These are phyloP conservation scores for Phlyctochytrium planicorne DNA, from an alignment of 192 early-diverging fungal genomes.

Conservation along the genomic window DNA sequence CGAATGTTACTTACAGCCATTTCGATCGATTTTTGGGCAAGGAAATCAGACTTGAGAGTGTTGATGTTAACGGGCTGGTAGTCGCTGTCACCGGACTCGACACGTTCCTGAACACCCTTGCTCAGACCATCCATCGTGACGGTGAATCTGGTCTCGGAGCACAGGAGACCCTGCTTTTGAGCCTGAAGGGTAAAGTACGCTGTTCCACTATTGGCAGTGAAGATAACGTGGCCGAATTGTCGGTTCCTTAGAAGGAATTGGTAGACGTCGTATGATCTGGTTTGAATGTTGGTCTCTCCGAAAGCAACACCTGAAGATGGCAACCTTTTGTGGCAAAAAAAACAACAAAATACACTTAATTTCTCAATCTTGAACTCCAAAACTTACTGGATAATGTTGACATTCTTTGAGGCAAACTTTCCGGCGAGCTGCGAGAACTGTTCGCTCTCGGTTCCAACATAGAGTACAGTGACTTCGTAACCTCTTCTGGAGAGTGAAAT, in stretches of 20 bases:
- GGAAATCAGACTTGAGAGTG: slow-evolving; percentile 29
- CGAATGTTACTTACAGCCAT: slow-evolving; percentile 23
- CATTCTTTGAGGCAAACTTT: slow-evolving; percentile 17
- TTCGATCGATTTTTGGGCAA: slow-evolving; percentile 29
- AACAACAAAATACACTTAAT: neutral
- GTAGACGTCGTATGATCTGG: slow-evolving; percentile 29
- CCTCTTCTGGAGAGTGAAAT: slow-evolving; percentile 15
- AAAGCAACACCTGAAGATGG: slow-evolving; percentile 23
- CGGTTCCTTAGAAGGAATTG: slow-evolving; percentile 14
- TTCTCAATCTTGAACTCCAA: too few species aligned
- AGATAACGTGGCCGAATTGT: slow-evolving; percentile 29
- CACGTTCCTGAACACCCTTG: slow-evolving; percentile 3
- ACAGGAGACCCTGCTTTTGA: slow-evolving; percentile 32
- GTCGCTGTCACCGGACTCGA: slow-evolving; percentile 21
- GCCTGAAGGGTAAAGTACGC: slow-evolving; percentile 38
- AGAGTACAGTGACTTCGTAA: slow-evolving; percentile 30
- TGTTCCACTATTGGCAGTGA: slow-evolving; percentile 20
- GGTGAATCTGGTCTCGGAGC: slow-evolving; percentile 31
- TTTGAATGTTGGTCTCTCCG: slow-evolving; percentile 25
- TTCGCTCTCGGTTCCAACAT: slow-evolving; percentile 21
- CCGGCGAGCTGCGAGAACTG: slow-evolving; percentile 16
- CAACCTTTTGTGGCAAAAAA: slow-evolving; percentile 14
- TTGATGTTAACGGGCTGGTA: slow-evolving; percentile 18
- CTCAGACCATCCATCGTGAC: slow-evolving; percentile 26
- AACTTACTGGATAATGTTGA: slow-evolving; percentile 24